phyloP scores from a whole-genome alignment of 1,284 basidiomycete species.

The Melanopsichium pennsylvanicum region DNA sequence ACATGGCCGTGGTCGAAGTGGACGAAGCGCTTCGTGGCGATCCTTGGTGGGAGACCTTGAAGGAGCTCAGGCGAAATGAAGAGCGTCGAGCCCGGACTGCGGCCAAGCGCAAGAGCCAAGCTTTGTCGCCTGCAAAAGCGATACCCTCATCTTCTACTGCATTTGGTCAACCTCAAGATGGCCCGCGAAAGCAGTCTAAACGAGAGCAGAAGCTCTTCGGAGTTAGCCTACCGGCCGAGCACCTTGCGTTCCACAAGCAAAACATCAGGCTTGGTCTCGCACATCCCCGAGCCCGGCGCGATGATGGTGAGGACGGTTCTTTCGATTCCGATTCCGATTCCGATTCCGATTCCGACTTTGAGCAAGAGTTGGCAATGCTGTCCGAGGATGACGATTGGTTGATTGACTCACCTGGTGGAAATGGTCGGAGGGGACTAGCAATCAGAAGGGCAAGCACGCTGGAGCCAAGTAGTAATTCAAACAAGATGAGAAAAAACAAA shows the following conservation, averaged over 20 bases:
- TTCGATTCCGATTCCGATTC: conserved; percentile 48
- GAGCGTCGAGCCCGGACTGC: conserved; percentile 46
- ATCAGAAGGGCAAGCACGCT: conserved; percentile 43
- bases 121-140: conserved; percentile 31
- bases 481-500: conserved; percentile 8
- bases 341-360: conserved; percentile 48
- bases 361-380: conserved; percentile 58
- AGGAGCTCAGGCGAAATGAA: conserved; percentile 57
- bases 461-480: conserved; percentile 15
- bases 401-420: conserved; percentile 18
- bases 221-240: conserved; percentile 60
- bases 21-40: conserved; percentile 54
- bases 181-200: conserved; percentile 39
- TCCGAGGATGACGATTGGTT: conserved; percentile 56
- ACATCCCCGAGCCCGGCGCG: conserved; percentile 55
- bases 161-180: conserved; percentile 2
- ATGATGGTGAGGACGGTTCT: conserved; percentile 39
- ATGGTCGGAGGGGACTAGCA: conserved; percentile 28
- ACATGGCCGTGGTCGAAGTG: conserved; percentile 35
- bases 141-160: conserved; percentile 8
- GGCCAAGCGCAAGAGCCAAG: conserved; percentile 44
- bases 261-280: conserved; percentile 64
- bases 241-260: conserved; percentile 61
- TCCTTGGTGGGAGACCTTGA: conserved; percentile 63
- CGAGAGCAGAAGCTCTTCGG: conserved; percentile 55